Conservation (phyloP, 2,329 filamentous ascomycete species). For the Verticillium albo-atrum region DNA sequence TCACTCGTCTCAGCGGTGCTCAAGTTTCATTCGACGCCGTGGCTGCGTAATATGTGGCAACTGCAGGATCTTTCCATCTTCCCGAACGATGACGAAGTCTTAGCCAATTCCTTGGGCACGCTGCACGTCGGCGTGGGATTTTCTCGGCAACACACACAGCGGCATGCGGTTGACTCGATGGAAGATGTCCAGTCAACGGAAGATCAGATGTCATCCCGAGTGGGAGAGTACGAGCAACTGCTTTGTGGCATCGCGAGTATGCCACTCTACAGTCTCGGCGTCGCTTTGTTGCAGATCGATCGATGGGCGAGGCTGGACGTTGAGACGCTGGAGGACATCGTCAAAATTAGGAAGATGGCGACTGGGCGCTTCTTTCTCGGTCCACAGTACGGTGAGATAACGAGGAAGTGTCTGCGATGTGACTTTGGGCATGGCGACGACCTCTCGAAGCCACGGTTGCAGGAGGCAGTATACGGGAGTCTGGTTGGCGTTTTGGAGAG, state of each 20-base stretch:
- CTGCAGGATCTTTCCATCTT: conserved; percentile 5
- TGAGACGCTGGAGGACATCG: conserved; percentile 13
- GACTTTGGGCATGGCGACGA: conserved; percentile 16
- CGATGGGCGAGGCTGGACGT: conserved; percentile 11
- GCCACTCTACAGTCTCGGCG: conserved; percentile 20
- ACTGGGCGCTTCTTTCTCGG: conserved; percentile 8
- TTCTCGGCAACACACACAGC: background rate
- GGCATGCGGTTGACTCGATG: background rate
- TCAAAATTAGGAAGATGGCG: conserved; percentile 14
- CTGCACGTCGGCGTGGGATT: conserved; percentile 5
- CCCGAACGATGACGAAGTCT: background rate
- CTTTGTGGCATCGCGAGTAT: conserved; percentile 17
- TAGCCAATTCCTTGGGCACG: background rate
- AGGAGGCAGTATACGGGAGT: conserved; percentile 7
- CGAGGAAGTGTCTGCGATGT: conserved; percentile 18
- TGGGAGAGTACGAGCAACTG: conserved; percentile 9
- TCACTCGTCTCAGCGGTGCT: conserved; percentile 1
- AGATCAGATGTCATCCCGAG: background rate
- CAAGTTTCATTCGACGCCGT: conserved; percentile 7
- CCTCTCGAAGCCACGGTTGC: conserved; percentile 2
- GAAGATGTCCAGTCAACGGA: background rate
- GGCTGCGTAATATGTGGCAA: conserved; percentile 3
- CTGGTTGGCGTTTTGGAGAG: conserved; percentile 5
- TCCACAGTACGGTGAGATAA: conserved; percentile 15
- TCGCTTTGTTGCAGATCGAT: conserved; percentile 20